Conservation (phyloP, 2,329 filamentous ascomycete species). For the Chaetomiaceae sp. region DNA sequence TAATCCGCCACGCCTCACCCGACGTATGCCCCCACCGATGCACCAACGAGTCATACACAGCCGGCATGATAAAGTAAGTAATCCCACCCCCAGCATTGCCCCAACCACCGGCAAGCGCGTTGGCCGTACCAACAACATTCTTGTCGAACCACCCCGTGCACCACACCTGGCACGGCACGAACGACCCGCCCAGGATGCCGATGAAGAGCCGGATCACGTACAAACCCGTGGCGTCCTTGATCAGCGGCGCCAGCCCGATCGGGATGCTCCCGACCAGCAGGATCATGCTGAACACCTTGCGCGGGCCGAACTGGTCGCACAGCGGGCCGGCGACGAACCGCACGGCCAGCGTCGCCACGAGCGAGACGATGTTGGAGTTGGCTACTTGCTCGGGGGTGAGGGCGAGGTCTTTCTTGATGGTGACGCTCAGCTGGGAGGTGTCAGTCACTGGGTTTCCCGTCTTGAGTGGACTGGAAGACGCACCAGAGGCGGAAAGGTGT, state of each 20-base stretch:
- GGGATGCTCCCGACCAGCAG: conserved; percentile 74
- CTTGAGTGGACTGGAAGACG: conserved; percentile 27
- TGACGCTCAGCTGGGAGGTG: conserved; percentile 56
- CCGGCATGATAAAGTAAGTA: conserved; percentile 92
- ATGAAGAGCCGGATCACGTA: conserved; percentile 74
- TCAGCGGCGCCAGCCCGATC: conserved; percentile 75
- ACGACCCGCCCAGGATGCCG: conserved; percentile 71
- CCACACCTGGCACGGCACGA: conserved; percentile 89
- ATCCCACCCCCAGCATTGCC: conserved; percentile 86
- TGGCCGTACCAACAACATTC: conserved; percentile 84
- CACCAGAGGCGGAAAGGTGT: conserved; percentile 82
- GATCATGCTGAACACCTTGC: conserved; percentile 68
- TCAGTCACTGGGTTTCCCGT: not conserved
- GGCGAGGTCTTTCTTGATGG: conserved; percentile 73
- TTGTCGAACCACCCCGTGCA: conserved; percentile 90
- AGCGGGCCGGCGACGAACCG: conserved; percentile 73
- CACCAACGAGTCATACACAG: conserved; percentile 60
- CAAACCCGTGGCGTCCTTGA: conserved; percentile 63
- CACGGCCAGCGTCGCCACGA: conserved; percentile 68
- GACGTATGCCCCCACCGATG: conserved; percentile 47
- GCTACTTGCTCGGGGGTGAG: conserved; percentile 67
- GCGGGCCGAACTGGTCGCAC: conserved; percentile 78
- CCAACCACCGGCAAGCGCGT: conserved; percentile 77
- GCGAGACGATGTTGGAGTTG: conserved; percentile 86
- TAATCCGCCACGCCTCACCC: conserved; percentile 74